Base-by-base conservation (phyloP, 768 basidiomycete genomes). In the Antrodiella citrinella region DNA sequence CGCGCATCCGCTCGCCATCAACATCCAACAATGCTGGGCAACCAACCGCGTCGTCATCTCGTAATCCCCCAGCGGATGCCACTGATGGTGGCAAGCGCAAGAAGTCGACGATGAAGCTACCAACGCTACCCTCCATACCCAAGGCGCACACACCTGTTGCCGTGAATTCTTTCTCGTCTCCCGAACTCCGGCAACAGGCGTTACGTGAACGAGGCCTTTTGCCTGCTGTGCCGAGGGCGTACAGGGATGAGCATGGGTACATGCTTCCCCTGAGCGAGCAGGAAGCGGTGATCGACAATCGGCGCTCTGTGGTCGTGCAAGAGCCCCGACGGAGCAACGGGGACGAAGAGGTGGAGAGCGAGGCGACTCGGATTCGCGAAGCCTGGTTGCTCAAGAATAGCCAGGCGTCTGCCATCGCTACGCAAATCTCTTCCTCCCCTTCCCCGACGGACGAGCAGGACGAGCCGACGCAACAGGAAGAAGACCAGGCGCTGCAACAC, bases 121-220 rank as follows among this genome's bases (percentile, higher is more conserved):
- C 45, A 15, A 4, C 44, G 20, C 18, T 40, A 11, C 49, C 49
- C 15, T 11, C 30, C 30, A 5, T 15, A 35, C 49, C 50, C 20
- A 51, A 51, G 21, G 50, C 44, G 2, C 41, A 48, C 5, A 25
- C 42, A 15, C 49, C 49, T 2, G 22, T 41, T 13, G 42, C 52
- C 21, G 48, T 50, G 26, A 57, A 53, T 25, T 30, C 52, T 2
- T 56, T 53, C 26, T 35, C 30, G 13, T 50, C 48, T 5, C 15
- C 47, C 11, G 52, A 47, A 44, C 55, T 47, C n/a, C 54, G 53
- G 19, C 75, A 81, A 43, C 80, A 78, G 2, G 81, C 82, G 1
- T 70, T 84, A 19, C 74, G 81, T 11, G 80, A 74, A 55, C 74
- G 80, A 25, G 81, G 82, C 0, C 67, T 84, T 35, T 66, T 77